Base-by-base conservation (phyloP, 768 basidiomycete genomes). In the Crepidotus variabilis region DNA sequence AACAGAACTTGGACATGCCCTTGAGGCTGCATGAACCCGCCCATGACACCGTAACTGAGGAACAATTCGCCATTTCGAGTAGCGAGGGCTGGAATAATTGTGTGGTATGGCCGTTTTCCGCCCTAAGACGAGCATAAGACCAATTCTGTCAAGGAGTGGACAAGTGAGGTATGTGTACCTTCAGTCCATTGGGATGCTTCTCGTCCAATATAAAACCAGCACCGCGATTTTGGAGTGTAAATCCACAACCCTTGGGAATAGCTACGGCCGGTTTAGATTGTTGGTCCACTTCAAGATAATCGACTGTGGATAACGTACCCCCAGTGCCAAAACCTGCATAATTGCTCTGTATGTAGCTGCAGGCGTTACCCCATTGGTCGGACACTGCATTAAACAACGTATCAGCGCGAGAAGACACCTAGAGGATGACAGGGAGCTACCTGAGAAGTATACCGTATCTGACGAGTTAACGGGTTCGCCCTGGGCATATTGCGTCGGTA, bases 191-290 rank as follows among this genome's bases (percentile, higher is more conserved):
- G 1, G 93, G 89, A 67, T 98, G 96, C 1, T 83, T 84, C 55
- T 91, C 82, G 52, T 80, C 77, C 21, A 98, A 75, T 6, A 84
- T 77, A 69, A 99, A 99, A 5, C 90, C 88, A 10, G 85, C 78
- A 1, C 97, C 97, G 55, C 97, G 82, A 70, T 97, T 97, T 72
- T 99, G 97, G 13, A 99, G 79, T 0, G 94, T 97, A 70, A 99
- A 99, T 0, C 97, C 97, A 63, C 94, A 97, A 0, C 88, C 94
- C 62, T 90, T 87, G 0, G 97, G 97, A 36, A 99, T 78, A 32
- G 96, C 96, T 84, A 65, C 14, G 47, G 35, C 43, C 16, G 9
- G 16, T 8, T 11, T 1, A 21, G 21, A 13, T 47, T 36, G 43
- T 21, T 20, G 13, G 11, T 22, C 32, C 9, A 36, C 35, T 8